Conservation (phyloP, 805 yeast genomes). For the Sungouiozyma intestinalis region DNA sequence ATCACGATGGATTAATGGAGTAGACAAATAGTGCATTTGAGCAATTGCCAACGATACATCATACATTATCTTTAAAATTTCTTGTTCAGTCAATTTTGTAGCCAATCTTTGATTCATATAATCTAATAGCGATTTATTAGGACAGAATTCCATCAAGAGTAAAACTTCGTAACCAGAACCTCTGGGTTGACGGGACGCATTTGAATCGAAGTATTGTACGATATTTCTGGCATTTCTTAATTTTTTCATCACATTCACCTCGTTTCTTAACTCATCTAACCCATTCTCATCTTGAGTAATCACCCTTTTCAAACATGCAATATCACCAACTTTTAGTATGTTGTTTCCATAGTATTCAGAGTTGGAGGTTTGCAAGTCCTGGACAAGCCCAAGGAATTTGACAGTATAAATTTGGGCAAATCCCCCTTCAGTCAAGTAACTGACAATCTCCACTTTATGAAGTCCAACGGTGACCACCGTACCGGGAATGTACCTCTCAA, state of each 20-base stretch:
- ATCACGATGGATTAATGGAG: slow-evolving; percentile 82
- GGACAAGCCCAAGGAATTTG: slow-evolving; percentile 31
- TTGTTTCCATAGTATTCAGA: background rate
- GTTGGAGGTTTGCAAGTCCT: slow-evolving; percentile 18
- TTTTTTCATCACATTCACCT: slow-evolving; percentile 73
- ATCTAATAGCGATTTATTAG: slow-evolving; percentile 80
- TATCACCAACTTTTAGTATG: slow-evolving; percentile 32
- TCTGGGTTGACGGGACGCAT: slow-evolving; percentile 46
- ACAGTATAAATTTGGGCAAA: slow-evolving; percentile 74
- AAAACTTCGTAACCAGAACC: slow-evolving; percentile 68
- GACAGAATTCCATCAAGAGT: slow-evolving; percentile 88
- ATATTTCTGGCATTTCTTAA: slow-evolving; percentile 46
- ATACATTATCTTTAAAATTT: slow-evolving; percentile 72
- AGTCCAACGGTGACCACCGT: slow-evolving; percentile 50
- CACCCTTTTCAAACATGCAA: slow-evolving; percentile 67
- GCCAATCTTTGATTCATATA: slow-evolving; percentile 82
- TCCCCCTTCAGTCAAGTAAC: slow-evolving; percentile 64
- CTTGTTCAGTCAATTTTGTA: slow-evolving; percentile 66
- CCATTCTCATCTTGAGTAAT: slow-evolving; percentile 64
- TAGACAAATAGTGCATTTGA: slow-evolving; percentile 67
- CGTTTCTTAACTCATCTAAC: slow-evolving; percentile 53
- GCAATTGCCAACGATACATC: slow-evolving; percentile 77
- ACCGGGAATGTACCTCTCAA: slow-evolving; percentile 30
- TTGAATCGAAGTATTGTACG: slow-evolving; percentile 65
- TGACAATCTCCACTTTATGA: slow-evolving; percentile 43